Evolutionary conservation across 2,329 filamentous ascomycete species (phyloP).

Genomic region (Colletotrichum simmondsii): DNA sequence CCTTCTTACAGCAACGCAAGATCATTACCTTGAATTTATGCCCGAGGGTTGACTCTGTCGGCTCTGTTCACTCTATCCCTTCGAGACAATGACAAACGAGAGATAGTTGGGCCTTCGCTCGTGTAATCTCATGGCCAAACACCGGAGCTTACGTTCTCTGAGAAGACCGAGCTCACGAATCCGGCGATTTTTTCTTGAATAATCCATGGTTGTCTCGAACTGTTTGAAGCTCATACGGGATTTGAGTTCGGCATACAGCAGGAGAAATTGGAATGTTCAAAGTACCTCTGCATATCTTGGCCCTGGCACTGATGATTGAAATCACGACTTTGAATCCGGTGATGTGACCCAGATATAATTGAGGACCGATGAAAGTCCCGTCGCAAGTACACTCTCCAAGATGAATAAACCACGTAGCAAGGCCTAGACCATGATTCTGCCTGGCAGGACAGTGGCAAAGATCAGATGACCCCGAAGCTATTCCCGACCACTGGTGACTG

Average conservation of each 20-base stretch:
- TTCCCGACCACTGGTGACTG: not conserved
- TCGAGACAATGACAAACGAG: too few relatives aligned
- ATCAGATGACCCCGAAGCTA: not conserved
- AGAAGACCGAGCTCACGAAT: fast-evolving
- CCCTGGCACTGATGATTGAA: too few relatives aligned
- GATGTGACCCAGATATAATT: not conserved
- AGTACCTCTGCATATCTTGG: too few relatives aligned
- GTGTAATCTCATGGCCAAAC: not conserved
- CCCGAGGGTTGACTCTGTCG: not conserved
- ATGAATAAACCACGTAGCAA: not conserved
- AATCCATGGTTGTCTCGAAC: not conserved
- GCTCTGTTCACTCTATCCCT: too few relatives aligned
- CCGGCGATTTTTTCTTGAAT: too few relatives aligned
- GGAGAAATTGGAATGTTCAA: too few relatives aligned
- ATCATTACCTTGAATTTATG: not conserved
- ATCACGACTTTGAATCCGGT: not conserved
- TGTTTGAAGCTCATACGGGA: not conserved
- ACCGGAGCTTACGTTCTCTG: not conserved
- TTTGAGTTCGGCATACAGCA: too few relatives aligned
- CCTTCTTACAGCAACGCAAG: too few relatives aligned
- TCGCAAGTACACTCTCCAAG: not conserved
- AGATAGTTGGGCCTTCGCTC: too few relatives aligned
- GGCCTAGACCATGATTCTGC: not conserved
- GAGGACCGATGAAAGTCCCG: not conserved
- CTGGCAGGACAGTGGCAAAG: not conserved